Evolutionary conservation across 2,329 filamentous ascomycete species (phyloP).

Genomic region (Botrytis cinerea): DNA sequence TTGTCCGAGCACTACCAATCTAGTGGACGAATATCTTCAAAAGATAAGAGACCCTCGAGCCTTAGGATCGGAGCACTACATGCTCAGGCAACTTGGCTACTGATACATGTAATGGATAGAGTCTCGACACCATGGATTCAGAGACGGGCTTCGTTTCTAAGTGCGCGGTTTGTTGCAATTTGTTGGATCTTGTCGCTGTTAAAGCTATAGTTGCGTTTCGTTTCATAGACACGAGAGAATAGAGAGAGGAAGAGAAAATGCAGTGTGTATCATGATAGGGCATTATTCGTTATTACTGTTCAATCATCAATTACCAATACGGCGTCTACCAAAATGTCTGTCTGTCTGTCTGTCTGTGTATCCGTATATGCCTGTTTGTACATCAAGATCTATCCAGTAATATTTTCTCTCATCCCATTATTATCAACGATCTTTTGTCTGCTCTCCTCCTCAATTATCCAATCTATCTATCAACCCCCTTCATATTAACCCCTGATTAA

Average conservation of each 20-base stretch:
- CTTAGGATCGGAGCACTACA: neutral
- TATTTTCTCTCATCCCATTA: neutral
- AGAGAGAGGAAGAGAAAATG: neutral
- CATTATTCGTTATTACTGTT: conserved; percentile 3
- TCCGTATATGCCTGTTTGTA: conserved; percentile 1
- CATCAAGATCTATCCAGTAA: neutral
- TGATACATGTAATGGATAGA: neutral
- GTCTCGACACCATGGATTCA: neutral
- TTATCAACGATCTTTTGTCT: too few species aligned
- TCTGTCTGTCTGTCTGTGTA: neutral
- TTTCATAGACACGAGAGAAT: neutral
- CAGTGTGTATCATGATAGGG: neutral
- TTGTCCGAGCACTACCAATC: neutral
- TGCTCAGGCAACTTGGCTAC: neutral
- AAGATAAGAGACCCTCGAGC: neutral
- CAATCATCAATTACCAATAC: neutral
- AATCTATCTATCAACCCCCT: neutral
- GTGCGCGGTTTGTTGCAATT: neutral
- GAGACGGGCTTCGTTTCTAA: neutral
- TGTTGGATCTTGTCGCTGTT: neutral
- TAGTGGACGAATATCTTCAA: neutral
- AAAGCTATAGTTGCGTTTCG: neutral
- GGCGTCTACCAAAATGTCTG: neutral
- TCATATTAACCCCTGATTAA: neutral
- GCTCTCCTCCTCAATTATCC: too few species aligned